Evolutionary conservation across 108 stramenopile species (phyloP).

Genomic region (Fistulifera pelliculosa): DNA sequence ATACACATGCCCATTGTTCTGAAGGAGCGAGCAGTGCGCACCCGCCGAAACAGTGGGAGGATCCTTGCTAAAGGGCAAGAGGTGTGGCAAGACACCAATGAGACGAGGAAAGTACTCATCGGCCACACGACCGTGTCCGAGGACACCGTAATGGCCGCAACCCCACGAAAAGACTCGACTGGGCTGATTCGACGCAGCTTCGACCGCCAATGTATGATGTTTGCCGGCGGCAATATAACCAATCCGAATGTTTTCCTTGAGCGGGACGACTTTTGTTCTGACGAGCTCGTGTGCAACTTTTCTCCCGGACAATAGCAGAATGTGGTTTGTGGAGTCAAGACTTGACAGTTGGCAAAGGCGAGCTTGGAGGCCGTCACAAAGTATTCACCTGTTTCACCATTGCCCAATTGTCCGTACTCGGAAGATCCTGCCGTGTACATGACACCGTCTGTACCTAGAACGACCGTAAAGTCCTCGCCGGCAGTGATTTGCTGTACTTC

Average conservation of each 20-base stretch:
- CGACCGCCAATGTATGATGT: conserved; percentile 72
- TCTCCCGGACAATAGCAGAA: conserved; percentile 46
- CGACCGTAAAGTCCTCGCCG: conserved; percentile 80
- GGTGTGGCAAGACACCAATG: conserved; percentile 37
- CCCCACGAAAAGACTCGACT: conserved; percentile 59
- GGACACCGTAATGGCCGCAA: conserved; percentile 77
- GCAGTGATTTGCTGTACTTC: conserved; percentile 39
- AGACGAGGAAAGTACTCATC: conserved; percentile 79
- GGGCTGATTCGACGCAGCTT: conserved; percentile 33
- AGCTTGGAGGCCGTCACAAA: conserved; percentile 73
- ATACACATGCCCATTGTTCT: conserved; percentile 79
- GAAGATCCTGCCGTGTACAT: conserved; percentile 72
- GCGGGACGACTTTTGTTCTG: conserved; percentile 24
- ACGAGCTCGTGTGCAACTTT: conserved; percentile 9
- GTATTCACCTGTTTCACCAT: conserved; percentile 86
- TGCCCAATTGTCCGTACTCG: conserved; percentile 80
- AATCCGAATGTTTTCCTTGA: conserved; percentile 36
- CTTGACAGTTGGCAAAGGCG: conserved; percentile 59
- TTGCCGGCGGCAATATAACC: conserved; percentile 68
- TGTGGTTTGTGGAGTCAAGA: conserved; percentile 39
- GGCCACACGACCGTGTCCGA: conserved; percentile 75
- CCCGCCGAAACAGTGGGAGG: conserved; percentile 52
- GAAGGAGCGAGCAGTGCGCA: conserved; percentile 49
- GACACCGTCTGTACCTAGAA: conserved; percentile 54
- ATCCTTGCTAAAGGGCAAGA: conserved; percentile 16